These are phyloP conservation scores for Ambrosiella beaveri DNA, from an alignment of 2,329 filamentous ascomycete genomes.

Conservation along the genomic window DNA sequence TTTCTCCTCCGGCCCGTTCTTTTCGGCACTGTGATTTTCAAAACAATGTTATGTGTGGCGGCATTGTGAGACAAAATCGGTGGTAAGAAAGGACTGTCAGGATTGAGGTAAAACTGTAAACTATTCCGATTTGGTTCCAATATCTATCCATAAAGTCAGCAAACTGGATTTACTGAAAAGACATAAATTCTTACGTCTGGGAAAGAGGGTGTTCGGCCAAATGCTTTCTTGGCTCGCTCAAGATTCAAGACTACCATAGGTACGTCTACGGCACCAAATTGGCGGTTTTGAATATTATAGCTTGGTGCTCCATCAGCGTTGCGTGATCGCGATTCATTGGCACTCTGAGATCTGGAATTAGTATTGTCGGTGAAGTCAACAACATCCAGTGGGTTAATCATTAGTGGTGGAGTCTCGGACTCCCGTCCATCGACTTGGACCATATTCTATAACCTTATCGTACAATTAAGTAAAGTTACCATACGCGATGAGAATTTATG, in stretches of 20 bases:
- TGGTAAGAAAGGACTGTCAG: constrained; percentile 61
- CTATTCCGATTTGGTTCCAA: constrained; percentile 32
- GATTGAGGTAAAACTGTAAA: constrained; percentile 57
- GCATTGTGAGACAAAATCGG: constrained; percentile 63
- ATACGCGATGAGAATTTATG: too few relatives aligned
- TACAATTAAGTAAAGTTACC: too few relatives aligned
- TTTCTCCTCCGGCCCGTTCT: constrained; percentile 76
- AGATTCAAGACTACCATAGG: constrained; percentile 27
- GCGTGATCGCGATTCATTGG: not conserved
- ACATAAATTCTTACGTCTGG: constrained; percentile 21
- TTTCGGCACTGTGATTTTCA: constrained; percentile 76
- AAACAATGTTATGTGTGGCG: constrained; percentile 62
- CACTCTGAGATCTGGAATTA: not conserved
- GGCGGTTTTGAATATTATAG: constrained; percentile 19
- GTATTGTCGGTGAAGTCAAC: not conserved
- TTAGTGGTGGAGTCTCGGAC: too few relatives aligned
- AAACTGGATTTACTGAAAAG: not conserved
- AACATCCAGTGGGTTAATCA: not conserved
- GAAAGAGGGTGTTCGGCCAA: constrained; percentile 24
- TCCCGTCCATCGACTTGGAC: too few relatives aligned
- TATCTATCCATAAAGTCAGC: constrained; percentile 20
- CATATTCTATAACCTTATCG: too few relatives aligned
- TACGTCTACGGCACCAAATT: constrained; percentile 26
- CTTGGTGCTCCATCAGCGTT: constrained; percentile 7
- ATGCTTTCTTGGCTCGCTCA: constrained; percentile 26